Evolutionary conservation across 805 yeast species (phyloP).

Genomic region (Barnettozyma pratensis): DNA sequence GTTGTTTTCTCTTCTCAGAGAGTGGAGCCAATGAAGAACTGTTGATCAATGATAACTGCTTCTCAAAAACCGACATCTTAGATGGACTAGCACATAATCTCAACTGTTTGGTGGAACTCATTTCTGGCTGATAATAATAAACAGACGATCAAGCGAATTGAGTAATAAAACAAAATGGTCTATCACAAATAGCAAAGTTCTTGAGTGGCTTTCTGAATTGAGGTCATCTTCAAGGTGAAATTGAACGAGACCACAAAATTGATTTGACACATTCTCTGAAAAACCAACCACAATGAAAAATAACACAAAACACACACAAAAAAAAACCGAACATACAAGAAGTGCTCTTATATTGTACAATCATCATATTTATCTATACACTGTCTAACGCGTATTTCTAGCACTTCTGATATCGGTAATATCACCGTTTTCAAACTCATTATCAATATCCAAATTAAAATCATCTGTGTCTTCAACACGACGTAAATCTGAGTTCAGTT

Average conservation of each 20-base stretch:
- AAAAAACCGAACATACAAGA: neutral
- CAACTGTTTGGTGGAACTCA: conserved; percentile 9
- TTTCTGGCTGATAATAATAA: neutral
- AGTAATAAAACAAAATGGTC: neutral
- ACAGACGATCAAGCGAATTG: neutral
- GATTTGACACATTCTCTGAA: neutral
- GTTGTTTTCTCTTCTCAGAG: neutral
- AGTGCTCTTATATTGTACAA: neutral
- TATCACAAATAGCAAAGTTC: neutral
- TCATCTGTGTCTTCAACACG: conserved; percentile 4
- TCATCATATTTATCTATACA: neutral
- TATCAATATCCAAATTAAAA: conserved; percentile 18
- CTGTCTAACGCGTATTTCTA: neutral
- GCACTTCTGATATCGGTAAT: neutral
- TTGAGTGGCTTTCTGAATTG: no score
- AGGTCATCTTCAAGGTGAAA: no score
- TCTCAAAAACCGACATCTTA: conserved; percentile 20
- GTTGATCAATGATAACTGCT: conserved; percentile 14
- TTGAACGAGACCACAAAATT: neutral
- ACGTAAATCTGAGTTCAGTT: conserved; percentile 11
- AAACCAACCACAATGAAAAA: neutral
- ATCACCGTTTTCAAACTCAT: conserved; percentile 11
- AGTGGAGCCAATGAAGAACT: conserved; percentile 4
- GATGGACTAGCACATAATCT: conserved; percentile 10
- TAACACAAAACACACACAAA: neutral